Conservation (phyloP, 2,329 filamentous ascomycete species). For the Bipolaris zeicola region DNA sequence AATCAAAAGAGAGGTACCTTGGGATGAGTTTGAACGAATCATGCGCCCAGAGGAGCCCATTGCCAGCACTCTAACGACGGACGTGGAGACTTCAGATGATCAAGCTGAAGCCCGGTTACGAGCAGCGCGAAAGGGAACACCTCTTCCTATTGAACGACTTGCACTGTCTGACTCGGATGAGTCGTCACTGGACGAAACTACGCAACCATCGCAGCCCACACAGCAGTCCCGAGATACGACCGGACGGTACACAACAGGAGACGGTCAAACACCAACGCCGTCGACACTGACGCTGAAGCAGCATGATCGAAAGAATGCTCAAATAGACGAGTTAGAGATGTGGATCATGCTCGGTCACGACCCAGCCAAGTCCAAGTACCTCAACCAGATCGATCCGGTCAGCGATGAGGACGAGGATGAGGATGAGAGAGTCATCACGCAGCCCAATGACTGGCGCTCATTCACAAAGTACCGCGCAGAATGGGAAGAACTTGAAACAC, state of each 20-base stretch:
- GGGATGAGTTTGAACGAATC: constrained; percentile 47
- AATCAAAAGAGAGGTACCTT: constrained; percentile 50
- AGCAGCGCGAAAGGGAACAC: constrained; percentile 36
- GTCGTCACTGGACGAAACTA: background rate
- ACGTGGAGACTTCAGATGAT: constrained; percentile 30
- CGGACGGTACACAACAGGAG: constrained; percentile 8
- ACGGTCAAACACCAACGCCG: background rate
- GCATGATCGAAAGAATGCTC: constrained; percentile 54
- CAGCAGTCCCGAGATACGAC: constrained; percentile 2
- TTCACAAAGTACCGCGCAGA: constrained; percentile 53
- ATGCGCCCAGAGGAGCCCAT: constrained; percentile 17
- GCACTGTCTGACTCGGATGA: constrained; percentile 19
- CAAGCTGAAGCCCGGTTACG: constrained; percentile 22
- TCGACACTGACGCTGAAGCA: constrained; percentile 40
- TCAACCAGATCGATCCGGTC: too few relatives aligned
- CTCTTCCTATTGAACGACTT: constrained; percentile 29
- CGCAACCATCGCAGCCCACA: background rate
- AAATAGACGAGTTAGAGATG: constrained; percentile 53
- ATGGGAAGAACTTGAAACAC: constrained; percentile 53
- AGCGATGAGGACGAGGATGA: constrained; percentile 32
- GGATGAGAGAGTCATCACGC: constrained; percentile 38
- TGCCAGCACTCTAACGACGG: constrained; percentile 38
- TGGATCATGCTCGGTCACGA: constrained; percentile 51
- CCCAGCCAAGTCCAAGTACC: constrained; percentile 6
- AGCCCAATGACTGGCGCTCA: constrained; percentile 56